Evolutionary conservation across 1,139 yeast species (phyloP).

Genomic region (Kurtzmaniella natalensis): DNA sequence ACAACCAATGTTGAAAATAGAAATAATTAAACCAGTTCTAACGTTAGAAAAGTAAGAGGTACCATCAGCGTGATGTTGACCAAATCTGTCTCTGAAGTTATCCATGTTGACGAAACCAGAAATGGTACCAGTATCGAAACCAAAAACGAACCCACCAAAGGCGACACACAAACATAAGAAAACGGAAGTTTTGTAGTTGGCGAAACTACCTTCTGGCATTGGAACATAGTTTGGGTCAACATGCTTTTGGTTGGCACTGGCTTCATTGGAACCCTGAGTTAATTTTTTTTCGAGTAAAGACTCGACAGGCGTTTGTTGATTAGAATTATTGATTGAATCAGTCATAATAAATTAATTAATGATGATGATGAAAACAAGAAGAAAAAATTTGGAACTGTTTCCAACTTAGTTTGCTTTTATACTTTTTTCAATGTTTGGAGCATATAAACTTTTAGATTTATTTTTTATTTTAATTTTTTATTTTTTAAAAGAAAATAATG

Average conservation of each 20-base stretch:
- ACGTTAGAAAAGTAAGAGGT: constrained; percentile 35
- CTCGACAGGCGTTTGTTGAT: constrained; percentile 30
- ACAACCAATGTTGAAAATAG: constrained; percentile 69
- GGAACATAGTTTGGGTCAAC: constrained; percentile 11
- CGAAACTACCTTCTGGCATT: constrained; percentile 25
- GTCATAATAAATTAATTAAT: too few species aligned
- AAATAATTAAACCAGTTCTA: constrained; percentile 53
- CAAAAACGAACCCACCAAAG: constrained; percentile 66
- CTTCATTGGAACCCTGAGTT: constrained; percentile 12
- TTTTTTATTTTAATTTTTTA: background rate
- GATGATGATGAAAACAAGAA: too few species aligned
- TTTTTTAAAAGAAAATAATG: too few species aligned
- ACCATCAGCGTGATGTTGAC: constrained; percentile 27
- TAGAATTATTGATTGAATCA: too few species aligned
- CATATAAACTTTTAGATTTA: background rate
- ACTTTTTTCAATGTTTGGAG: too few species aligned
- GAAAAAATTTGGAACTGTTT: background rate
- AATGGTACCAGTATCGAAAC: constrained; percentile 73
- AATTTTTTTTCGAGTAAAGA: constrained; percentile 28
- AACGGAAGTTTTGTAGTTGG: constrained; percentile 28
- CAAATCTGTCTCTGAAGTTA: constrained; percentile 48
- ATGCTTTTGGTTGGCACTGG: background rate
- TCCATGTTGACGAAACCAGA: constrained; percentile 63
- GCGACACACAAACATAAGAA: constrained; percentile 44
- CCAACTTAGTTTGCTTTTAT: too few species aligned